These are phyloP conservation scores for Penstemon newberryi DNA, from an alignment of 257 asterid species.

Conservation along the genomic window DNA sequence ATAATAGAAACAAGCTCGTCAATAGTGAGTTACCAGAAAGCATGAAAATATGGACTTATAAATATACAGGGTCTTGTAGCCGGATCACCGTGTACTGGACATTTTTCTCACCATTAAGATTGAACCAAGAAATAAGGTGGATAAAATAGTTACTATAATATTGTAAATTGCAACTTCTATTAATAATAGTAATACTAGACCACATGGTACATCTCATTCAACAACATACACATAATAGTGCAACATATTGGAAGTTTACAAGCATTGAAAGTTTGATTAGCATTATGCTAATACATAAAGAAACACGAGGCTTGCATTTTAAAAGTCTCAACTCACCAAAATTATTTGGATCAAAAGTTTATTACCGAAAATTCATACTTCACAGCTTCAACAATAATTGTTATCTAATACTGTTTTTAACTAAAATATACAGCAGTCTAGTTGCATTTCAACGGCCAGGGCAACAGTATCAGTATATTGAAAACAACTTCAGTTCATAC, in stretches of 20 bases:
- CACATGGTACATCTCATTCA: background rate
- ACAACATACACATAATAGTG: background rate
- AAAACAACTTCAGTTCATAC: background rate
- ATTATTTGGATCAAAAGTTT: too few species aligned
- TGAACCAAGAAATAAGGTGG: slow-evolving; percentile 7
- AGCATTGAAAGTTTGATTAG: background rate
- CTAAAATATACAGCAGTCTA: too few species aligned
- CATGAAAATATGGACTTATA: too few species aligned
- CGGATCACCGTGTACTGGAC: background rate
- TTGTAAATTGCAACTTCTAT: background rate
- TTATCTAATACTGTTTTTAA: too few species aligned
- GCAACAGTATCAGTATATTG: background rate
- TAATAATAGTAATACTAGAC: background rate
- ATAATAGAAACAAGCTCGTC: slow-evolving; percentile 18
- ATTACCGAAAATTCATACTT: too few species aligned
- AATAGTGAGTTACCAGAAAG: slow-evolving; percentile 1
- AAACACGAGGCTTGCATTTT: background rate
- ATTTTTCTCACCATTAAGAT: slow-evolving; percentile 4
- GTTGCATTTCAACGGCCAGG: too few species aligned
- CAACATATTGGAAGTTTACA: background rate
- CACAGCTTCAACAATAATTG: too few species aligned
- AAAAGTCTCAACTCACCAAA: background rate
- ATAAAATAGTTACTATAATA: background rate
- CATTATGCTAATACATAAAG: background rate
- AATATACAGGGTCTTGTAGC: background rate